Base-by-base conservation (phyloP, 78 protist genomes). In the Cavenderia fasciculata region DNA sequence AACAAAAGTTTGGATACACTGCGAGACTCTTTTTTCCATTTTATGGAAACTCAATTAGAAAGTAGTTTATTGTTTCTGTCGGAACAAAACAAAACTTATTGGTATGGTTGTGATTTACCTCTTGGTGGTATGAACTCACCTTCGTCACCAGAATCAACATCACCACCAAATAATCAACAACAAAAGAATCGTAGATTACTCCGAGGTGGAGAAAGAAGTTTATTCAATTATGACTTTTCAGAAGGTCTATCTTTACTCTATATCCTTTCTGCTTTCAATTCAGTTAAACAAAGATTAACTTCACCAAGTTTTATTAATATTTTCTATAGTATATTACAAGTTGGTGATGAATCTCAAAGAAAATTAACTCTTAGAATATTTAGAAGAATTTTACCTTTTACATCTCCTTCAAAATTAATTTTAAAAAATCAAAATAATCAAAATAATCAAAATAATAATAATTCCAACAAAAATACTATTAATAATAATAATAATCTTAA, bases 291-390 rank as follows among this genome's bases (percentile, higher is more conserved):
- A 57, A 46, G 74, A 40, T 18, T 82, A 54, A 66, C 54, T 21
- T 65, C 90, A 25, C 41, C 46, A 1, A 62, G 73, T 18, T 82
- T 82, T 31, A 31, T 82, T 4, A 68, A 82, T 29, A 82, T 82
- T 6, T 82, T 82, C 38, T 63, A 82, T 68, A 68, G 78, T 33
- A 82, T 82, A 8, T 21, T 82, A 0, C 78, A 68, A 56, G 90
- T 82, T 31, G 90, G 90, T 33, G 90, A 82, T 69, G 90, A 82
- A 68, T 68, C 90, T 14, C 90, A 82, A 31, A 11, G 90, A 19
- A 82, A 82, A 65, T 23, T 82, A 14, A 82, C 74, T 19, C 49
- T 82, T 25, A 27, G 90, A 21, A 82, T 82, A 25, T 82, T 82
- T 43, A 65, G 90, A 69, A 82, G 90, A 46, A 82, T 82, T 27